A percentile compares a stretch with the other conserved stretches of the same genome.
These are phyloP conservation scores for Heterobasidion occidentale DNA, from an alignment of 1,284 basidiomycete genomes.

Conservation along the genomic window DNA sequence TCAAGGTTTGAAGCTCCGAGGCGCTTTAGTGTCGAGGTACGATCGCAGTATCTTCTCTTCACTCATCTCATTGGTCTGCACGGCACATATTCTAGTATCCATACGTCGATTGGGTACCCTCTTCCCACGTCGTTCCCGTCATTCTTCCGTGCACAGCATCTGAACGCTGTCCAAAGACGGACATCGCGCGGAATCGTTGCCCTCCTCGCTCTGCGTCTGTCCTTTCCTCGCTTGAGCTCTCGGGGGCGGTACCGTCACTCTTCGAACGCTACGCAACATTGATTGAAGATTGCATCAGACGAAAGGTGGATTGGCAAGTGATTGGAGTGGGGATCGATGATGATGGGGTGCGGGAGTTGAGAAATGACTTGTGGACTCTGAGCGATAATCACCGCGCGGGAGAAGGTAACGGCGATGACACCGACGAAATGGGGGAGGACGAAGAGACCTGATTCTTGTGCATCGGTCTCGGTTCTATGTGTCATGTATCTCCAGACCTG, in stretches of 20 bases:
- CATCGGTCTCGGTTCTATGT: too few species aligned
- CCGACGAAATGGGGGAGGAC: neutral
- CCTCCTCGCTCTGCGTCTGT: conserved; percentile 6
- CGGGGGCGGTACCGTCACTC: conserved; percentile 13
- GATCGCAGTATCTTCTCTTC: neutral
- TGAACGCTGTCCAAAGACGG: conserved; percentile 2
- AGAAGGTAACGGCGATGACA: neutral
- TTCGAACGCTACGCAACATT: conserved; percentile 20
- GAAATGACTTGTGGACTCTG: conserved; percentile 20
- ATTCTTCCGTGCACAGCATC: conserved; percentile 15
- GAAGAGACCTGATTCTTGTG: neutral
- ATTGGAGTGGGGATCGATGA: conserved; percentile 16
- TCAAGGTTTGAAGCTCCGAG: neutral
- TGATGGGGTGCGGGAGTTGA: conserved; percentile 24
- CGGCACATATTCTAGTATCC: conserved; percentile 15
- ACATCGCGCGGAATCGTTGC: conserved; percentile 10
- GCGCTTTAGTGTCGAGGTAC: neutral
- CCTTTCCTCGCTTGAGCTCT: conserved; percentile 19
- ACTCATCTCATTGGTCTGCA: neutral
- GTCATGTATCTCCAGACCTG: too few species aligned
- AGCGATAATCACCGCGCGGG: neutral
- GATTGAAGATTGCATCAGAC: conserved; percentile 17
- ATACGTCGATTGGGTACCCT: conserved; percentile 17
- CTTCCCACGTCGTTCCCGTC: conserved; percentile 21
- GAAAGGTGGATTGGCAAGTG: conserved; percentile 19